Evolutionary conservation across 352 stramenopile genomes (phyloP).

Genomic region (Phytophthora citricola): DNA sequence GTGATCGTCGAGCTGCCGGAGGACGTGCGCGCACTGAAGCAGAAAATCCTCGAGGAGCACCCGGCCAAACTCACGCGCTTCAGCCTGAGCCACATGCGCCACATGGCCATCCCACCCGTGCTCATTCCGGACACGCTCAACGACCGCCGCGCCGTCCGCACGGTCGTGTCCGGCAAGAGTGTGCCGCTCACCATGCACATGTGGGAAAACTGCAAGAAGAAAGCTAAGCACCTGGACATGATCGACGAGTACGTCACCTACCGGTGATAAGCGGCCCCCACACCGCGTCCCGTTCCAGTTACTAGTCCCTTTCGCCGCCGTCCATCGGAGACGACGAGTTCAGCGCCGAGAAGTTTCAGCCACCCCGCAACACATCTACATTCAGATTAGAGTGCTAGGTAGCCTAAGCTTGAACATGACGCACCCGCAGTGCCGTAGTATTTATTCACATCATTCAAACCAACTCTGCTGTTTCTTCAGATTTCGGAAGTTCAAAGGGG

Average conservation of each 20-base stretch:
- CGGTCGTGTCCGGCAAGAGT: conserved; percentile 51
- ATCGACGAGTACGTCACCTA: conserved; percentile 61
- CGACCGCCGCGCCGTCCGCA: conserved; percentile 38
- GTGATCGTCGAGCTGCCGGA: conserved; percentile 37
- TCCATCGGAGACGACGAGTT: conserved; percentile 15
- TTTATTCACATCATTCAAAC: conserved; percentile 30
- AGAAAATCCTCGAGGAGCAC: conserved; percentile 53
- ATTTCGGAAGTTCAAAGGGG: conserved; percentile 15
- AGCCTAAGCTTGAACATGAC: conserved; percentile 30
- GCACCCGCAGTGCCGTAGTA: conserved; percentile 18
- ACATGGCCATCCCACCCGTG: conserved; percentile 55
- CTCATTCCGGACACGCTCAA: conserved; percentile 52
- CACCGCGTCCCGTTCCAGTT: conserved; percentile 5
- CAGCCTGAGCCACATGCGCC: conserved; percentile 58
- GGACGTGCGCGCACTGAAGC: conserved; percentile 55
- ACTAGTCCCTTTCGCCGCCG: conserved; percentile 14
- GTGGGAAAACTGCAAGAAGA: conserved; percentile 54
- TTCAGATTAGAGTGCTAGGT: conserved; percentile 8
- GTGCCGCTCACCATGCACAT: conserved; percentile 58
- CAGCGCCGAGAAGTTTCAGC: conserved; percentile 23
- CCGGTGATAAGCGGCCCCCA: conserved; percentile 22
- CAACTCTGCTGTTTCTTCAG: conserved; percentile 10
- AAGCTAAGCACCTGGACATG: conserved; percentile 48
- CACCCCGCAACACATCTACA: conserved; percentile 5
- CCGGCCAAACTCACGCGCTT: conserved; percentile 56